Percentiles rank a stretch among this genome's conserved stretches.
phyloP scores from a whole-genome alignment of 129 eudicot genomes.

The Glebionis coronaria region DNA sequence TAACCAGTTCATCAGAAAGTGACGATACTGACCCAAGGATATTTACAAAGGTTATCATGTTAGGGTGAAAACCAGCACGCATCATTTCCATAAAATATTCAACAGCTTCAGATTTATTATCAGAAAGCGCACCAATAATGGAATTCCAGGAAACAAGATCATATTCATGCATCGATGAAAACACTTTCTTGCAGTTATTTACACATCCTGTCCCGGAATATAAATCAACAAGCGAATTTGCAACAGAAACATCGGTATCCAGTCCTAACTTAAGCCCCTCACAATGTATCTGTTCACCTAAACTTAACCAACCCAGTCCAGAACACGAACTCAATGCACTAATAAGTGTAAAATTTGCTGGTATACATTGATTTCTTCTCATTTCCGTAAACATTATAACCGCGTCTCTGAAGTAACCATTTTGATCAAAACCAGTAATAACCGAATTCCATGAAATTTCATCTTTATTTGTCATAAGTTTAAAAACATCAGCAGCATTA shows the following conservation, averaged over 20 bases:
- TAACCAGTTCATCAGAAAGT: conserved; percentile 45
- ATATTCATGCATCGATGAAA: conserved; percentile 55
- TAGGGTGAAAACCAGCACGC: conserved; percentile 60
- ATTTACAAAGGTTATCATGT: conserved; percentile 64
- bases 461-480: conserved; percentile 56
- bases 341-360: conserved; percentile 62
- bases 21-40: conserved; percentile 66
- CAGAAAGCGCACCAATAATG: conserved; percentile 63
- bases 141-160: conserved; percentile 93
- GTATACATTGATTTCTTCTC: conserved; percentile 50
- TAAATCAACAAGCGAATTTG: conserved; percentile 72
- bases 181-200: conserved; percentile 57
- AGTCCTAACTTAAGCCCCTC: conserved; percentile 80
- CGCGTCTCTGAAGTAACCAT: conserved; percentile 53
- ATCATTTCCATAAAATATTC: conserved; percentile 58
- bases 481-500: conserved; percentile 49
- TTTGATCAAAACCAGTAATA: conserved; percentile 82
- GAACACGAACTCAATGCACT: conserved; percentile 86
- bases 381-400: conserved; percentile 47
- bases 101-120: conserved; percentile 48
- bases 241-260: conserved; percentile 74
- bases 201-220: conserved; percentile 61
- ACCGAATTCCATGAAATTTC: conserved; percentile 79
- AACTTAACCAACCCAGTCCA: conserved; percentile 53
- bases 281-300: conserved; percentile 73